Conservation (phyloP, 2,329 filamentous ascomycete species). For the Colletotrichum caudatum region DNA sequence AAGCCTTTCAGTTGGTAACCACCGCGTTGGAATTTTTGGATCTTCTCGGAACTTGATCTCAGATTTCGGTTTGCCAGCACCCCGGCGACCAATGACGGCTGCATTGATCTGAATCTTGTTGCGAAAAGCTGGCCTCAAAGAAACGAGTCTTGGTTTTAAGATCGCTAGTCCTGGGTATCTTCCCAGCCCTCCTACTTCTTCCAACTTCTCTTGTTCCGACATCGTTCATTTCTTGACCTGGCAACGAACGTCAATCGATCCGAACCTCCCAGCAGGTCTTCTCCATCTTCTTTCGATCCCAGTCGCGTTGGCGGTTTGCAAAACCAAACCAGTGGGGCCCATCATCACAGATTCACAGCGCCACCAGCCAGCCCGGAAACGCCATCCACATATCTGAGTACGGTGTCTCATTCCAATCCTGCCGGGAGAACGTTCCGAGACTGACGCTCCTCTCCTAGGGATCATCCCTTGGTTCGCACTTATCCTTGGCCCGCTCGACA, state of each 20-base stretch:
- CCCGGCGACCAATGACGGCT: conserved; percentile 36
- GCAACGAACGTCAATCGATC: conserved; percentile 2
- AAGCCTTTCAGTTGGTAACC: conserved; percentile 35
- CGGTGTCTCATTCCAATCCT: conserved; percentile 37
- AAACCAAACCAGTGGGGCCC: conserved; percentile 5
- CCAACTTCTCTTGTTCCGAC: conserved; percentile 7
- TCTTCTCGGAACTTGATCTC: conserved; percentile 40
- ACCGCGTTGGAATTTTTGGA: conserved; percentile 38
- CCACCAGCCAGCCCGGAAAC: conserved; percentile 34
- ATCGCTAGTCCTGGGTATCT: conserved; percentile 27
- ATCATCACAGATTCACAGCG: conserved; percentile 24
- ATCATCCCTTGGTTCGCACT: conserved; percentile 35
- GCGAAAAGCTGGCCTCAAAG: conserved; percentile 29
- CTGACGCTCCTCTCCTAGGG: conserved; percentile 35
- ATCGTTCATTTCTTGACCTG: not conserved
- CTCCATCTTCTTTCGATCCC: conserved; percentile 7
- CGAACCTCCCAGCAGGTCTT: not conserved
- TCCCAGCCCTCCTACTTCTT: conserved; percentile 17
- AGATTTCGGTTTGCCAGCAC: conserved; percentile 41
- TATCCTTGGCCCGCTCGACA: conserved; percentile 28
- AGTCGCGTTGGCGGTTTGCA: conserved; percentile 13
- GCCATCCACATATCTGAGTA: conserved; percentile 41
- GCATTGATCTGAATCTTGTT: conserved; percentile 31
- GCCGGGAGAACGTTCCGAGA: conserved; percentile 34
- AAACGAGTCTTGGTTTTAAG: conserved; percentile 38